These are phyloP conservation scores for Herpetospermum pedunculosum DNA, from an alignment of 306 rosid genomes.

Conservation along the genomic window DNA sequence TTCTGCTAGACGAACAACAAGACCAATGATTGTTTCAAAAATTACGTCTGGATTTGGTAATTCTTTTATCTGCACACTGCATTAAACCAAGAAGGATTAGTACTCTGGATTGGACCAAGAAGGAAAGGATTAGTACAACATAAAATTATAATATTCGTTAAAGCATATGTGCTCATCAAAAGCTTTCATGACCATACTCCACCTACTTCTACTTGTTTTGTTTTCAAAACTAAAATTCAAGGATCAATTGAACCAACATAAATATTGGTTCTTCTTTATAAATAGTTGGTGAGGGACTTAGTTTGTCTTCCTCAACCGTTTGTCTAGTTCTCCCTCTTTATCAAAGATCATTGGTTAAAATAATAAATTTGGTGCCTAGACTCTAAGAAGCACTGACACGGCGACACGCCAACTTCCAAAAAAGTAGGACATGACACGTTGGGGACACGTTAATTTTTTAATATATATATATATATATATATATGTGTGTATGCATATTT, in stretches of 20 bases:
- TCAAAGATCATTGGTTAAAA: background rate
- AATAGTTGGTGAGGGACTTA: background rate
- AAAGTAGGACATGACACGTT: too few species aligned
- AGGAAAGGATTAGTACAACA: background rate
- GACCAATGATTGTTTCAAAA: slow-evolving; percentile 66
- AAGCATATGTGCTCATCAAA: background rate
- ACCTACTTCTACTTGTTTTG: too few species aligned
- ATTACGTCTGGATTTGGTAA: slow-evolving; percentile 68
- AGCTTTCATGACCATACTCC: background rate
- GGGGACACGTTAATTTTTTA: too few species aligned
- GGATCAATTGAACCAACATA: background rate
- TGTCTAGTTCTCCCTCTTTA: background rate
- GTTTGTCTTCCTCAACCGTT: background rate
- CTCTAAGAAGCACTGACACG: too few species aligned
- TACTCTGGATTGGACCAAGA: background rate
- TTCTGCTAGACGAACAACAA: slow-evolving; percentile 72
- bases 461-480: too few species aligned
- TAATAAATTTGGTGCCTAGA: background rate
- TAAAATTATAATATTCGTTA: background rate
- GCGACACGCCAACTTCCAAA: too few species aligned
- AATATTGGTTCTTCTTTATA: background rate
- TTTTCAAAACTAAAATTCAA: background rate
- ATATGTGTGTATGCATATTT: too few species aligned
- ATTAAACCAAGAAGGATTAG: slow-evolving; percentile 13
- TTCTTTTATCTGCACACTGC: slow-evolving; percentile 83